These are phyloP conservation scores for Poronia punctata DNA, from an alignment of 495 filamentous ascomycete genomes.

Conservation along the genomic window DNA sequence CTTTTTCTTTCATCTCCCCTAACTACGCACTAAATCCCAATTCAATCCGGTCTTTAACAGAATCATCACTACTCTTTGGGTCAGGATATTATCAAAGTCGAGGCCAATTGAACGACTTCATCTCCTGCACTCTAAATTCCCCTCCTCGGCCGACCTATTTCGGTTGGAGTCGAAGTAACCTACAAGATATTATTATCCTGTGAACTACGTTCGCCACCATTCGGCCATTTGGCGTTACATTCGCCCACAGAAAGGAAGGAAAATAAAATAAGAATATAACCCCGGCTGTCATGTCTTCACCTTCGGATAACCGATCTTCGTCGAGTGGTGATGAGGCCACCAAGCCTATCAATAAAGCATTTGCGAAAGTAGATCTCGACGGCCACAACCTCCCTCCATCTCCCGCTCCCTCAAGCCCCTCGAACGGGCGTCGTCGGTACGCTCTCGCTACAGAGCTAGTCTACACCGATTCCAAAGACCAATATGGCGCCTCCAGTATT, in stretches of 20 bases:
- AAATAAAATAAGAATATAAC: no score
- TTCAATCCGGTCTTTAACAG: no score
- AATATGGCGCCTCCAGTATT: conserved; percentile 90
- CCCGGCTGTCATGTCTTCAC: conserved; percentile 29
- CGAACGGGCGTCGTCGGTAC: conserved; percentile 70
- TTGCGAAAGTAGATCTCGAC: conserved; percentile 71
- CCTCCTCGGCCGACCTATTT: no score
- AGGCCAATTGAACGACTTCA: no score
- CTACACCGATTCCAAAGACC: conserved; percentile 89
- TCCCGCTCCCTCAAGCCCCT: conserved; percentile 86
- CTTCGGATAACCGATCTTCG: conserved; percentile 15
- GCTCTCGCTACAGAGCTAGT: conserved; percentile 93
- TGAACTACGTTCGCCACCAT: not conserved
- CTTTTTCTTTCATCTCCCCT: no score
- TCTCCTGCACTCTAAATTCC: no score
- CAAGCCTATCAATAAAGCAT: conserved; percentile 54
- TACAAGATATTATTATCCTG: no score
- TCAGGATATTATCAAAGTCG: no score
- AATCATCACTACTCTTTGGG: no score
- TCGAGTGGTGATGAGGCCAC: conserved; percentile 17
- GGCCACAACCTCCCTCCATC: conserved; percentile 91
- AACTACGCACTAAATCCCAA: no score
- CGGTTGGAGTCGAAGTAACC: no score
- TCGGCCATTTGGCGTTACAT: not conserved
- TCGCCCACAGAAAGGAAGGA: no score